Base-by-base conservation (phyloP, 306 rosid genomes). In the Canavalia gladiata region DNA sequence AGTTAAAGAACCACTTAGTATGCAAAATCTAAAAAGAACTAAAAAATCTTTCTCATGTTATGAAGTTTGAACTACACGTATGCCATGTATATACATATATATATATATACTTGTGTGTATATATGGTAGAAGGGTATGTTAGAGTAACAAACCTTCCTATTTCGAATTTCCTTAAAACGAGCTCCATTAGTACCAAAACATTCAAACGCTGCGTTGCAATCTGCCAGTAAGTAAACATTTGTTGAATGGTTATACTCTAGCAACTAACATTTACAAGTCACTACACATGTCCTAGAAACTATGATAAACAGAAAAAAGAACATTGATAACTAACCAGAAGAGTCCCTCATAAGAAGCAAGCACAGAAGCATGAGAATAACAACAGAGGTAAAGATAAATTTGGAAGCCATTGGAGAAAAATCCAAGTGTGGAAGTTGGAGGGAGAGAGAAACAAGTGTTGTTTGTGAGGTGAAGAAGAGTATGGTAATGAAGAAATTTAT, bases 101-200 rank as follows among this genome's bases (percentile, higher is more conserved):
- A 18, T 18, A 18, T 37, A 4, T 0, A 37, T 0, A 37, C 41
- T 37, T 37, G 41, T 37, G 41, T 0, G 41, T 37, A 37, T 37
- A 1, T 37, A 18, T 18, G 25, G 25, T 4, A 37, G 41, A 37
- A 37, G 4, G 41, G 2, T 63, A 31, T 3, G 39, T 1, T 25
- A 52, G 41, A 31, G 62, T 28, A 4, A 50, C 77, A 73, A 3
- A 89, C 97, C 97, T 90, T 91, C 83, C 97, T 88, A 55, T 49
- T 85, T 8, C 55, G 75, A 25, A 46, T 82, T 52, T 62, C 79
- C 74, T 72, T 62, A 42, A 71, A 58, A 74, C 35, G 76, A 51
- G 67, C 72, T 11, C 68, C 82, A 62, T 83, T 47, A 78, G 79
- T 47, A 77, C 52, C 39, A 75, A 80, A 70, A 84, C 90, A 78